A percentile compares a stretch with the other conserved stretches of the same genome.
Evolutionary conservation across 768 basidiomycete species (phyloP).

Genomic region (Xerocomus spinulosus): DNA sequence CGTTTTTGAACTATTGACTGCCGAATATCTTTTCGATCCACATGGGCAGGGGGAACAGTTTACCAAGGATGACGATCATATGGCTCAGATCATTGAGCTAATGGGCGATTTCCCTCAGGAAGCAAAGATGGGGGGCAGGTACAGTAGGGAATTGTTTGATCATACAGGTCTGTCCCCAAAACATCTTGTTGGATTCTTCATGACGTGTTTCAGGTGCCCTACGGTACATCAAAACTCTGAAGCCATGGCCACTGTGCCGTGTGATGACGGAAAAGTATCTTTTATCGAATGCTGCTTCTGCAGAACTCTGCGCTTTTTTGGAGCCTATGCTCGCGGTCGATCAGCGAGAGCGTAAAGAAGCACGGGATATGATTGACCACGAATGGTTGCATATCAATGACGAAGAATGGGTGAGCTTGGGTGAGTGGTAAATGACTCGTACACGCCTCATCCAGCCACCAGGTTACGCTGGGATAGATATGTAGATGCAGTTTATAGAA

Average conservation of each 20-base stretch:
- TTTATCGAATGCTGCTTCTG: constrained; percentile 55
- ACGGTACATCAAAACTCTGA: constrained; percentile 69
- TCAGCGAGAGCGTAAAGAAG: constrained; percentile 61
- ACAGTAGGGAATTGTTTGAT: constrained; percentile 82
- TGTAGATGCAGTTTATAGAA: constrained; percentile 10
- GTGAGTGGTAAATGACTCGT: constrained; percentile 25
- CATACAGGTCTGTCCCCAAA: constrained; percentile 45
- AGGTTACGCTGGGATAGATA: constrained; percentile 2
- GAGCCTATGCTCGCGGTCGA: constrained; percentile 73
- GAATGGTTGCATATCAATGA: constrained; percentile 58
- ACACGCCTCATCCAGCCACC: neutral
- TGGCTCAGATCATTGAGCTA: constrained; percentile 92
- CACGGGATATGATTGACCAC: constrained; percentile 70
- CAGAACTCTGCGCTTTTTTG: constrained; percentile 59
- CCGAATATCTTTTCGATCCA: constrained; percentile 90
- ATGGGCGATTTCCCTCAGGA: constrained; percentile 72
- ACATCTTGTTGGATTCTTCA: neutral
- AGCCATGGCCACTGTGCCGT: constrained; percentile 75
- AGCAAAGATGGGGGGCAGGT: constrained; percentile 80
- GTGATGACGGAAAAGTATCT: constrained; percentile 91
- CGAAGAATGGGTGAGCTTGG: constrained; percentile 25
- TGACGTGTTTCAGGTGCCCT: constrained; percentile 45
- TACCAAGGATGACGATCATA: constrained; percentile 91
- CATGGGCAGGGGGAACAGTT: constrained; percentile 77
- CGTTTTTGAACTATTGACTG: constrained; percentile 86